Evolutionary conservation across 208 protist species (phyloP), one percentile per base, ranked within the genome.

Genomic region (Balamuthia mandrillaris): DNA sequence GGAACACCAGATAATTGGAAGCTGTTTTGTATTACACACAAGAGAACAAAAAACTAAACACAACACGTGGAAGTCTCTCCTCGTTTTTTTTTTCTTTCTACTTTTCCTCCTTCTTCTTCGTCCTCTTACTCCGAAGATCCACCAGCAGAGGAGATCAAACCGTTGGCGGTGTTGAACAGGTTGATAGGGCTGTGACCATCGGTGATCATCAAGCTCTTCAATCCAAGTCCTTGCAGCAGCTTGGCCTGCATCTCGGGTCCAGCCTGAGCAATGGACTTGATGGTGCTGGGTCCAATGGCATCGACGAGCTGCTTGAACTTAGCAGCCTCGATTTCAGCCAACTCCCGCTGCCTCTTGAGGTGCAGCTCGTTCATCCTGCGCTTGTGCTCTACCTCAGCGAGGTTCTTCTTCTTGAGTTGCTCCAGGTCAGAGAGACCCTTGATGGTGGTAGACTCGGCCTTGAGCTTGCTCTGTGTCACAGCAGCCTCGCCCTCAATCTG

Each of bases 111-210:
- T n/a, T n/a, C n/a, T n/a, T n/a, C n/a, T n/a, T n/a, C n/a, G n/a
- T n/a, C n/a, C n/a, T n/a, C n/a, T n/a, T n/a, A n/a, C n/a, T n/a
- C n/a, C n/a, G n/a, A n/a, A n/a, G n/a, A n/a, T n/a, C n/a, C n/a
- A n/a, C n/a, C n/a, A 56, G 49, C 18, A 56, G 9, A 9, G 84
- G 58, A 41, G 31, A 98, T 91, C 82, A 98, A 91, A 33, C 97
- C 95, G 12, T 94, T 65, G 12, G 96, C 96, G 54, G 96, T 94
- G 85, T 94, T 93, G 90, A 98, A 91, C 9, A 99, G 85, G 88
- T 98, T 98, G 58, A 99, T 95, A 47, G 97, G 97, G 12, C 89
- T 94, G 81, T 93, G 94, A 39, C 97, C 97, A 66, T 99, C 97
- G 12, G 97, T 98, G 88, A 98, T 97, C 66, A 99, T 92, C 83